Percentiles rank a stretch among this genome's conserved stretches.
Evolutionary conservation across 768 basidiomycete genomes (phyloP).

Genomic region (Filobasidium wieringae): DNA sequence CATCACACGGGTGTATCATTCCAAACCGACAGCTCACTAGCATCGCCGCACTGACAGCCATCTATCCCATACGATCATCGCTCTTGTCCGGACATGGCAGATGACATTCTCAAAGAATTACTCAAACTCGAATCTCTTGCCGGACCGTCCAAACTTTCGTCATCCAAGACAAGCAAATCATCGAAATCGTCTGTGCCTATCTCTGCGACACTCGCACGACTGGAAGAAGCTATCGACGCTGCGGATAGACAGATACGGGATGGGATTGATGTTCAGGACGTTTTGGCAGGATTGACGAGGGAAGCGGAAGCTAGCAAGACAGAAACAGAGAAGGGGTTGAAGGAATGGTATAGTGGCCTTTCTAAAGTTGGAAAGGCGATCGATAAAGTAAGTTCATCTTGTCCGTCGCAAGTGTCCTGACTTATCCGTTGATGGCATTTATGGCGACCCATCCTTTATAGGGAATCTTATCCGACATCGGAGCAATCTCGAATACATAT

Average conservation of each 20-base stretch:
- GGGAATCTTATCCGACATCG: background rate
- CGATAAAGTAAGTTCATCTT: conserved; percentile 59
- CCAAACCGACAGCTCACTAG: no score
- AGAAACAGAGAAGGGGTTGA: conserved; percentile 60
- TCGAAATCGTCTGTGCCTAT: conserved; percentile 7
- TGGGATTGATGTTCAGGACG: conserved; percentile 21
- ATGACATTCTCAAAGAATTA: conserved; percentile 8
- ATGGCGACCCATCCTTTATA: no score
- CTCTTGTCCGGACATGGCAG: no score
- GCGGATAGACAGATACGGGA: conserved; percentile 20
- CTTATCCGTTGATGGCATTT: no score
- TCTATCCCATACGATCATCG: no score
- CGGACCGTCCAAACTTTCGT: background rate
- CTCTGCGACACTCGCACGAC: conserved; percentile 20
- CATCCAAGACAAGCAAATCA: background rate
- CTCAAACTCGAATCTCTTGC: conserved; percentile 2
- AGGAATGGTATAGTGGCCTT: conserved; percentile 69
- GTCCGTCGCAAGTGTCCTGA: no score
- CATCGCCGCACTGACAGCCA: no score
- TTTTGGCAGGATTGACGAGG: conserved; percentile 43
- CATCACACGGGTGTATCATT: no score
- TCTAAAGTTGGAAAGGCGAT: conserved; percentile 69
- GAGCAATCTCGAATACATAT: background rate
- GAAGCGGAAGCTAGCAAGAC: conserved; percentile 47
- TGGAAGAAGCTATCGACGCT: conserved; percentile 25